Evolutionary conservation across 345 rosid genomes (phyloP), one percentile per base, ranked within the genome.

Genomic region (Dovyalis caffra): DNA sequence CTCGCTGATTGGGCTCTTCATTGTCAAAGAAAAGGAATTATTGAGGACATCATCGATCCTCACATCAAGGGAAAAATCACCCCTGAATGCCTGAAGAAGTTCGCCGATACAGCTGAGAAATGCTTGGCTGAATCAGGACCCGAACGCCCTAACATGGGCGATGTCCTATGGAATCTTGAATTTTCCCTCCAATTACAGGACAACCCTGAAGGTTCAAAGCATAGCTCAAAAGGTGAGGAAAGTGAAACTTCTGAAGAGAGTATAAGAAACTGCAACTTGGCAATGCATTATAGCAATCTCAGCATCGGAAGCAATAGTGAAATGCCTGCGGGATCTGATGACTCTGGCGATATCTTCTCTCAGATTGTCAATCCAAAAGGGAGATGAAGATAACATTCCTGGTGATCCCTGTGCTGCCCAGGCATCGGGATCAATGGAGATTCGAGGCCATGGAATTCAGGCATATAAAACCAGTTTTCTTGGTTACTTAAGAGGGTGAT

Each of bases 131-230:
- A 92, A 40, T 78, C 79, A 0, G 95, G 97, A 40, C 57, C 74
- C 43, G 87, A 88, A 31, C 90, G 98, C 8, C 98, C 97, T 2
- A 66, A 90, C 0, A 94, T 94, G 92, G 97, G 95, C 0, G 97
- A 92, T 71, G 91, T 92, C 47, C 72, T 92, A 51, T 88, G 97
- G 97, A 91, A 85, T 68, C 90, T 94, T 6, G 97, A 94, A 70
- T 85, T 83, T 33, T 87, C 91, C 3, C 87, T 89, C 62, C 97
- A 92, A 45, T 31, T 92, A 62, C 86, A 88, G 38, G 85, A 83
- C 68, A 80, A 80, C 63, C 81, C 88, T 15, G 85, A 85, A 2
- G 82, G 78, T 14, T 68, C 84, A 2, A 56, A n/a, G 15, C 28
- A 66, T 25, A 65, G 86, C 37, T 18, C 83, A 21, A 53, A 63